Base-by-base conservation (phyloP, 1,284 basidiomycete species). In the Grifola frondosa region DNA sequence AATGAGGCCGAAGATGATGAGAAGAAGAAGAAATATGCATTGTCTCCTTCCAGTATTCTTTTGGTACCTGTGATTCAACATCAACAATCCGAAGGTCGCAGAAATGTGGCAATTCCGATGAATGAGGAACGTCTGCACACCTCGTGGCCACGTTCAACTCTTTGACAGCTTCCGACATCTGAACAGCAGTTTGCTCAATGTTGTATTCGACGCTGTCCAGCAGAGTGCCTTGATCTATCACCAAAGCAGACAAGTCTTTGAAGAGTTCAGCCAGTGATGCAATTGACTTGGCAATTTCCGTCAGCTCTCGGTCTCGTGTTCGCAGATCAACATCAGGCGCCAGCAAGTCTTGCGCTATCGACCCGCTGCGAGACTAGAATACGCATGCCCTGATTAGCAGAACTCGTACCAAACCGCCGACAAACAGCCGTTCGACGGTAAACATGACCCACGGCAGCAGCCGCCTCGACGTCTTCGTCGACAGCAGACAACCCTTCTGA, bases 181-280 rank as follows among this genome's bases (percentile, higher is more conserved):
- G 80, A 17, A 79, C 79, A 6, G 86, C 84, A 16, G 95, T 93
- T 64, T 90, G 85, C 63, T 98, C 93, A 43, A 99, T 91, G 63
- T 99, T 99, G 69, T 93, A 99, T 67, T 99, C 97, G 44, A 99
- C 83, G 30, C 91, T 90, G 66, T 99, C 97, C 44, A 99, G 75
- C 40, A 99, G 78, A 8, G 96, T 97, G 10, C 97, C 97, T 63
- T 99, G 97, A 66, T 99, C 97, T 52, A 99, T 97, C 43, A 99
- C 93, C 48, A 99, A 79, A 29, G 78, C 80, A 17, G 87, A 88
- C 29, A 99, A 75, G 62, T 99, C 97, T 57, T 95, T 91, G 76
- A 99, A 99, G 31, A 99, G 79, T 59, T 96, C 93, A 2, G 95
- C 95, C 17, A 99, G 77, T 36, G 86, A 82, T 25, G 88, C 79